Evolutionary conservation across 257 asterid species (phyloP), one percentile per base, ranked within the genome.

Genomic region (Plantago ovata): DNA sequence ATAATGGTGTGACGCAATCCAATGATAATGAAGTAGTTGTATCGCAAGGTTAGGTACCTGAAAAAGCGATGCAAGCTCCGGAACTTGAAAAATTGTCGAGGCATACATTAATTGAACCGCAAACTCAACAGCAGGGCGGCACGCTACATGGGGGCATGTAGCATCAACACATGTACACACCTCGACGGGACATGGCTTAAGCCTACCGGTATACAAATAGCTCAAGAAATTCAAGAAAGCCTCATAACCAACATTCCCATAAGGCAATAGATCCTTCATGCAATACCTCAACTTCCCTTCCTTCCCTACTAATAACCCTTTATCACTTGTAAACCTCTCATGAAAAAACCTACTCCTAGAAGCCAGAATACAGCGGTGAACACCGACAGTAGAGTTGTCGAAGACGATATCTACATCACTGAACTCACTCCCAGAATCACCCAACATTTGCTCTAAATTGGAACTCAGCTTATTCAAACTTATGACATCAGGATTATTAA

Each of bases 351-450:
- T 70, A 71, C 93, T 83, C 75, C 95, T 75, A 38, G 77, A 77
- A 23, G 89, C 95, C 65, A 86, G 65, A 69, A 86, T 71, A 58
- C 95, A 86, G 10, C 89, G 76, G 68, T 86, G 92, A 53, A 83
- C 68, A 10, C 85, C 75, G 16, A 86, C 65, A 3, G 67, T 58
- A 48, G 16, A 66, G 47, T 73, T 88, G 45, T 79, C 95, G 10
- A 86, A 79, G 18, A 73, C 72, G 57, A 86, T 65, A 32, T 81
- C 84, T 0, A 85, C 92, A 64, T 86, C 95, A 47, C 75, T 71
- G 53, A 72, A 79, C 61, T 71, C 84, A 15, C 62, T 22, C 50
- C 68, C 51, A 8, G 77, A 44, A 53, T 83, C 89, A 13, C 60
- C 56, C 48, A 86, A 62, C 39, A 86, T 76, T 42, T 68, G 79